phyloP scores from a whole-genome alignment of 345 rosid genomes.

The Cardamine resedifolia region DNA sequence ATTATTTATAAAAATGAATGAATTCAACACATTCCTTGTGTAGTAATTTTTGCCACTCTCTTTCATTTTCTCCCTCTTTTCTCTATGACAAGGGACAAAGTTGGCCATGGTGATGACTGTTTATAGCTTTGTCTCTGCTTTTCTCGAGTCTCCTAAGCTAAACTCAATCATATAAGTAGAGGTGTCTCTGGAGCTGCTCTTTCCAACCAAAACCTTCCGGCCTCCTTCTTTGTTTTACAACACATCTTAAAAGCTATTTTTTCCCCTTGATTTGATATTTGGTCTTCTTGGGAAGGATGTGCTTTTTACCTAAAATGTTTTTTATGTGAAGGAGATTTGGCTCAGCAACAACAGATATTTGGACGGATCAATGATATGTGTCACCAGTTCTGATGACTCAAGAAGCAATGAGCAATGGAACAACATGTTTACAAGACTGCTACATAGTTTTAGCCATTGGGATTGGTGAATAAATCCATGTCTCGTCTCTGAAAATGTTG shows the following conservation, averaged over 20 bases:
- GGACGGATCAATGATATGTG: background rate
- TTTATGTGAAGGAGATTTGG: too few species aligned
- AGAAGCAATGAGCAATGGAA: background rate
- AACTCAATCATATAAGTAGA: too few species aligned
- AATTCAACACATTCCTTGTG: background rate
- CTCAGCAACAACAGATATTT: too few species aligned
- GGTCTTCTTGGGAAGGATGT: too few species aligned
- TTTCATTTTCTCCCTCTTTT: too few species aligned
- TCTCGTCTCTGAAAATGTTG: background rate
- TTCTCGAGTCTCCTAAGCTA: background rate
- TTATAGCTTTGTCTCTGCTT: background rate
- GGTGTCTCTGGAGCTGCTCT: too few species aligned
- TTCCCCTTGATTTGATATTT: too few species aligned
- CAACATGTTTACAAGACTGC: background rate
- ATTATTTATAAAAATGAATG: background rate
- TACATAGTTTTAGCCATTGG: background rate
- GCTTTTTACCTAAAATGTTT: too few species aligned
- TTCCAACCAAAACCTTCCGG: too few species aligned
- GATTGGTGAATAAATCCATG: conserved; percentile 8
- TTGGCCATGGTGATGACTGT: background rate
- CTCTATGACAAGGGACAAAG: background rate
- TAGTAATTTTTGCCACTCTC: background rate
- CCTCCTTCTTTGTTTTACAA: too few species aligned
- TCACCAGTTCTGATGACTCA: conserved; percentile 4
- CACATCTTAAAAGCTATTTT: too few species aligned